phyloP scores from a whole-genome alignment of 2,329 filamentous ascomycete species.

The Phialemoniopsis sp. region DNA sequence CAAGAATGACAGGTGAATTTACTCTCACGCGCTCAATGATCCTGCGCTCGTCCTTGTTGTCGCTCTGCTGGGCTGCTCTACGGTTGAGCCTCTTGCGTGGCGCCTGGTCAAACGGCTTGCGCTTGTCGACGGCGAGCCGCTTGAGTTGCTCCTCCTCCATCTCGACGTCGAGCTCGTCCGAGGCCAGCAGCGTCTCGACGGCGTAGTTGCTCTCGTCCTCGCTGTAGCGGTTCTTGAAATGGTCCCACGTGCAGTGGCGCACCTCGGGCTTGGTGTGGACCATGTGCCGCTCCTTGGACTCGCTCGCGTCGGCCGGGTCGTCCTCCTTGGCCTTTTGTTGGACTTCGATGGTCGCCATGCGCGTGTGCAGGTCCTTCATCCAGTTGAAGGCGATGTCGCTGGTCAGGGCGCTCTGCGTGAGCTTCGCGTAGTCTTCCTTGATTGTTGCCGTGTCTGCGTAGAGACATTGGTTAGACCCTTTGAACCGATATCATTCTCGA shows the following conservation, averaged over 20 bases:
- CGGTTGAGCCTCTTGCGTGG: neutral
- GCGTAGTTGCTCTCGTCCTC: neutral
- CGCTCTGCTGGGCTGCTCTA: neutral
- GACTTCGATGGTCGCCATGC: neutral
- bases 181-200: slow-evolving; percentile 1
- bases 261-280: neutral
- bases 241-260: slow-evolving; percentile 1
- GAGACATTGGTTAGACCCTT: no score
- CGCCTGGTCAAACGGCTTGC: neutral
- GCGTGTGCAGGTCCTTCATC: no score
- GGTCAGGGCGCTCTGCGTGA: no score
- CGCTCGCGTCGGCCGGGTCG: neutral
- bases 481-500: no score
- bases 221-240: slow-evolving; percentile 3
- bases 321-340: neutral
- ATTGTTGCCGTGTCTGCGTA: no score
- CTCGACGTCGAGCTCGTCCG: neutral
- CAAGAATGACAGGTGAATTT: slow-evolving; percentile 3
- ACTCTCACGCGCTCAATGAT: slow-evolving; percentile 3
- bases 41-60: neutral
- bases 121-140: neutral
- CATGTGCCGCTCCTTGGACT: neutral
- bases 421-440: no score
- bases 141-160: slow-evolving; percentile 1
- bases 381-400: no score